Evolutionary conservation across 306 rosid genomes (phyloP), one percentile per base, ranked within the genome.

Genomic region (Pachyrhizus erosus): DNA sequence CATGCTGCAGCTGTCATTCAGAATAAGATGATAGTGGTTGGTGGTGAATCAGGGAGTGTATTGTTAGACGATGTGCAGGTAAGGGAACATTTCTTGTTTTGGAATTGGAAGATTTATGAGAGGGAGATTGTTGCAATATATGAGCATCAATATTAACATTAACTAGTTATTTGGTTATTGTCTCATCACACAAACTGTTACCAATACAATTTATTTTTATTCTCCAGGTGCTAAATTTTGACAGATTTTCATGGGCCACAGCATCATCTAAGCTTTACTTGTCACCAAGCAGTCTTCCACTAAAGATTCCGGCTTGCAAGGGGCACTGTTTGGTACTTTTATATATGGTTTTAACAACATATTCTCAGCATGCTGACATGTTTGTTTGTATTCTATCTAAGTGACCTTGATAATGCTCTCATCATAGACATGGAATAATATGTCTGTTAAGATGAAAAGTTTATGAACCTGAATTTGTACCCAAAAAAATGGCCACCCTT

Each of bases 281-380:
- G 88, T 96, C 98, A 12, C 98, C 98, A 2, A 96, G 98, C 83
- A 91, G 91, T 75, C 86, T 96, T 55, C 98, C 98, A 27, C 81
- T 93, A 58, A 92, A 91, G 90, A 90, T 93, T 81, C 99, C 99
- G 61, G 94, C 99, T 39, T 96, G 99, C 98, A 96, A 93, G 92
- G 98, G 97, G 64, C 98, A 93, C 82, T 60, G 90, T 72, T 86
- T 96, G 97, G 99, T 96, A 91, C 33, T 45, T 64, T 27, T 13
- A 27, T 62, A 20, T 67, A 68, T 70, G 54, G 73, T 73, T 72
- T 76, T 66, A 23, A 71, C 61, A 23, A 20, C 48, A 52, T 55
- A 37, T 57, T 55, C 18, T 65, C 51, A 40, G 76, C 46, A 21
- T 70, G 13, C 27, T 40, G 21, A 15, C 65, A 12, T 48, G 61